Percentiles rank a stretch among this genome's conserved stretches.
phyloP scores from a whole-genome alignment of 306 rosid species.

The Dalbergia oliveri region DNA sequence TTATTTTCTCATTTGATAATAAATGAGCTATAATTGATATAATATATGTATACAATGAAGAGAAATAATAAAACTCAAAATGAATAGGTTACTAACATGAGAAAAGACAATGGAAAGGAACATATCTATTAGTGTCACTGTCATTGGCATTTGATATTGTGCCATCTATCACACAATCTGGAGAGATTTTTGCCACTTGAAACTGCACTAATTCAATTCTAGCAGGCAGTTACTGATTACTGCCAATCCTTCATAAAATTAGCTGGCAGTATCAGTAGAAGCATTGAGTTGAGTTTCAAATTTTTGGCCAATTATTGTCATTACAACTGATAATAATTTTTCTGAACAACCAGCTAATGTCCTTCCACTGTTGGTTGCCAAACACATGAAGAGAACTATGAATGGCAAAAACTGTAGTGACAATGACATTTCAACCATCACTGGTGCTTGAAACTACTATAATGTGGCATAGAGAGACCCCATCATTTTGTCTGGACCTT shows the following conservation, averaged over 20 bases:
- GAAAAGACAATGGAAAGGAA: slow-evolving; percentile 39
- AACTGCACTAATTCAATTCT: neutral
- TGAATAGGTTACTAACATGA: neutral
- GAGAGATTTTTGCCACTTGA: slow-evolving; percentile 34
- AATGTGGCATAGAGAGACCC: slow-evolving; percentile 5
- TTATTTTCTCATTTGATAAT: too few species aligned
- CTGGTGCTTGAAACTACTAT: slow-evolving; percentile 11
- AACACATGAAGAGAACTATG: slow-evolving; percentile 40
- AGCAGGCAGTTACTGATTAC: slow-evolving; percentile 9
- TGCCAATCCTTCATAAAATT: slow-evolving; percentile 31
- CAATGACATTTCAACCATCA: slow-evolving; percentile 39
- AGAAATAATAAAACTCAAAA: neutral
- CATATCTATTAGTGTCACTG: slow-evolving; percentile 25
- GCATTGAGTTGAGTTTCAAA: slow-evolving; percentile 41
- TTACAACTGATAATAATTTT: neutral
- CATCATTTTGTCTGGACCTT: slow-evolving; percentile 24
- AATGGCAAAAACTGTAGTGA: slow-evolving; percentile 30
- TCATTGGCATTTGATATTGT: slow-evolving; percentile 28
- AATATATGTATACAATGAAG: too few species aligned
- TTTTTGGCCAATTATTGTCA: slow-evolving; percentile 4
- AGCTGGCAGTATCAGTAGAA: slow-evolving; percentile 35
- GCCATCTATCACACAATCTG: slow-evolving; percentile 27
- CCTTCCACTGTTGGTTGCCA: slow-evolving; percentile 10
- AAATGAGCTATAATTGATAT: too few species aligned
- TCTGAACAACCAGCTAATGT: slow-evolving; percentile 22